Percentiles rank a stretch among this genome's conserved stretches.
Evolutionary conservation across 73 alveolate genomes (phyloP).

Genomic region (Paramecium caudatum): DNA sequence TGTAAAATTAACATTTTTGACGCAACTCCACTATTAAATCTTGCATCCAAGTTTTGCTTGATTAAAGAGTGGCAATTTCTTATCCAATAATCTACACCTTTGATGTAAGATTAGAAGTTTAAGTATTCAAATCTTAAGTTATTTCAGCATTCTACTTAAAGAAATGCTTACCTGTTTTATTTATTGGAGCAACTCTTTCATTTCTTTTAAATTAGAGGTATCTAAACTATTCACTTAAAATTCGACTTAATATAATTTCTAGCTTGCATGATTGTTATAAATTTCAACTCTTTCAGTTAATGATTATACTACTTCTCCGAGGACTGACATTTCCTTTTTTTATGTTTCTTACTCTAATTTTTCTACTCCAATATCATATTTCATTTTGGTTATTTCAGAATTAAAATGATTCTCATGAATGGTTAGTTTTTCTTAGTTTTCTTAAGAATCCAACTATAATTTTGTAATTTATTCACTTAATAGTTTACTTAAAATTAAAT

Average conservation of each 20-base stretch:
- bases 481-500: too few species aligned
- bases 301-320: neutral
- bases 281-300: slow-evolving; percentile 36
- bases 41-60: slow-evolving; percentile 19
- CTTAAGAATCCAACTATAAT: neutral
- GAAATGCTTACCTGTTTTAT: too few species aligned
- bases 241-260: slow-evolving; percentile 10
- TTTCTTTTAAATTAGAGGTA: neutral
- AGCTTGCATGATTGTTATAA: neutral
- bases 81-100: neutral
- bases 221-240: neutral
- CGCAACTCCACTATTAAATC: slow-evolving; percentile 13
- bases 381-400: neutral
- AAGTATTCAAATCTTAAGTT: neutral
- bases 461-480: too few species aligned
- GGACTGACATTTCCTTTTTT: neutral
- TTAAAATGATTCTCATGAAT: neutral
- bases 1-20: neutral
- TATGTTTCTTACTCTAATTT: neutral
- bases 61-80: neutral
- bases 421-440: neutral
- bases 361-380: neutral
- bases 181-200: neutral
- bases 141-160: neutral
- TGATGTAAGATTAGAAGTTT: neutral